Evolutionary conservation across 257 asterid species (phyloP).

Genomic region (Solanum rostratum): DNA sequence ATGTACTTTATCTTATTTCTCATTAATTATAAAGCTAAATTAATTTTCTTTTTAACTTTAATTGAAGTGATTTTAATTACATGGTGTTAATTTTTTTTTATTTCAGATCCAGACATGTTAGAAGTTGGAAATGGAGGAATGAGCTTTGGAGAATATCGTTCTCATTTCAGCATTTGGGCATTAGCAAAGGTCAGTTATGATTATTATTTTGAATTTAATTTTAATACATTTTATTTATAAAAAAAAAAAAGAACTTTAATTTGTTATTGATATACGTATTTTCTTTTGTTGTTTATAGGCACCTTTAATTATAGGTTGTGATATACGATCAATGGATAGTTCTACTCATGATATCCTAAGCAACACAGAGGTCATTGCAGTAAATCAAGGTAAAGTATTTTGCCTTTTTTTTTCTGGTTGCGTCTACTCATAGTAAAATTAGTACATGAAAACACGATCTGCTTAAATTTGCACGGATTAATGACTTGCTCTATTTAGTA

Average conservation of each 20-base stretch:
- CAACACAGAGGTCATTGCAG: constrained; percentile 74
- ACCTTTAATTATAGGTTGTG: constrained; percentile 86
- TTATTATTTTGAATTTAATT: neutral
- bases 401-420: too few relatives aligned
- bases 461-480: neutral
- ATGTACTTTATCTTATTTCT: neutral
- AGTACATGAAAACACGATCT: neutral
- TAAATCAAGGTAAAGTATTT: constrained; percentile 56
- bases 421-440: neutral
- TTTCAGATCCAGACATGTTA: constrained; percentile 91
- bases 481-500: neutral
- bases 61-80: neutral
- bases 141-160: constrained; percentile 57
- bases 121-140: constrained; percentile 98
- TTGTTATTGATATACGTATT: neutral
- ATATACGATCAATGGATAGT: constrained; percentile 52
- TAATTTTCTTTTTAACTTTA: neutral
- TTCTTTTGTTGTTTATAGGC: constrained; percentile 35
- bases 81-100: neutral
- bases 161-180: constrained; percentile 98
- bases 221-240: neutral
- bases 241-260: neutral
- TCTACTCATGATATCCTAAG: constrained; percentile 33
- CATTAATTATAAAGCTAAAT: neutral
- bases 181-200: constrained; percentile 48